Base-by-base conservation (phyloP, 225 moss, liverwort and hornwort species). In the Sphagnum contortum region DNA sequence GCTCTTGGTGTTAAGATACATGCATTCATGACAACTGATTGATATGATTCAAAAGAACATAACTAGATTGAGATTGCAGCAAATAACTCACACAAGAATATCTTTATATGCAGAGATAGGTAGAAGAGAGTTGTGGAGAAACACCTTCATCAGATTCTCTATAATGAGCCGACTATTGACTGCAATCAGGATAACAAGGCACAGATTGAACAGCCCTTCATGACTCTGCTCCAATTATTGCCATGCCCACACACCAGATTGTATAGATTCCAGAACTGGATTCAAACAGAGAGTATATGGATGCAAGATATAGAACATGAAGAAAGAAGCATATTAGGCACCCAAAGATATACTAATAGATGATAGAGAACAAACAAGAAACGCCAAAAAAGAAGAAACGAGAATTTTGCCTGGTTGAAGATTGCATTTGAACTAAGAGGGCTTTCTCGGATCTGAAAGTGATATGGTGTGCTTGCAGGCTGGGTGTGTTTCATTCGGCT, bases 81-180 rank as follows among this genome's bases (percentile, higher is more conserved):
- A 29, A 29, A 29, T 29, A 29, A 29, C 29, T 29, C 29, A 29
- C 29, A 29, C 29, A 29, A 29, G 29, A 29, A 29, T 29, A 29
- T 29, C 29, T 29, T 29, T 29, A 29, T 29, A 29, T 29, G 29
- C 29, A 29, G 53, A 4, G 64, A 12, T 47, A 48, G 64, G 12
- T 5, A 9, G 8, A 7, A 64, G 2, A n/a, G 51, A 8, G 49
- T 4, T 44, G 8, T 66, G 50, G 12, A 66, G 55, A 46, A 6
- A 45, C 75, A 94, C 94, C 94, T 92, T 95, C 92, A 95, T 91
- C 61, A 94, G 66, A 65, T 94, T 94, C 66, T 94, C 93, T 49
- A 94, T 86, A 29, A 94, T 95, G 44, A 95, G 83, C 57, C 92
- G 80, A 66, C 89, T 71, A 70, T 90, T 95, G 55, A 95, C 87